phyloP scores from a whole-genome alignment of 257 asterid species.

The Paulownia fortunei region DNA sequence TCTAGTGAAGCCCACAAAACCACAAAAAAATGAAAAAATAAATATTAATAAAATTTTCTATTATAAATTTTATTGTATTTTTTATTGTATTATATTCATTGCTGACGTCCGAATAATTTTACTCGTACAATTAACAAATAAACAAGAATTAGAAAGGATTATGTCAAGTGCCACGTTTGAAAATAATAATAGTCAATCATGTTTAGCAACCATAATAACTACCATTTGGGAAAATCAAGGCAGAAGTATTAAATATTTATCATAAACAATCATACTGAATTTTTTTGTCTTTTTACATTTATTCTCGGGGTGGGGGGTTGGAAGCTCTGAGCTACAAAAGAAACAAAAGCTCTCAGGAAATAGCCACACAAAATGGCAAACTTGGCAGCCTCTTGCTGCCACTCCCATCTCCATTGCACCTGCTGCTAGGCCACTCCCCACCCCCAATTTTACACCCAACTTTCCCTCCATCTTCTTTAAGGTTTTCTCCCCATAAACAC shows the following conservation, averaged over 20 bases:
- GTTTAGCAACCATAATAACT: slow-evolving; percentile 51
- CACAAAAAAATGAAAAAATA: neutral
- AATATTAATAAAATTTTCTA: neutral
- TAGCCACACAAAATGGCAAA: slow-evolving; percentile 58
- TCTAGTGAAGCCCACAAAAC: neutral
- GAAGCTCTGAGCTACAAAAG: slow-evolving; percentile 26
- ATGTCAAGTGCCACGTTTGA: neutral
- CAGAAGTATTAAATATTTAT: neutral
- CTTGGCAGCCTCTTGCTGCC: slow-evolving; percentile 44
- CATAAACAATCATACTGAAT: neutral
- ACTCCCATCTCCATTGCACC: slow-evolving; percentile 59
- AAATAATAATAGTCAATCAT: neutral
- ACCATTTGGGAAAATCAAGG: slow-evolving; percentile 19
- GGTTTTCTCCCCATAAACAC: neutral
- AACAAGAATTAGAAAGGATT: too few relatives aligned
- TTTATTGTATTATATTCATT: too few relatives aligned
- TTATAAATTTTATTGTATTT: neutral
- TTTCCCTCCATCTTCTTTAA: slow-evolving; percentile 32
- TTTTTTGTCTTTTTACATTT: neutral
- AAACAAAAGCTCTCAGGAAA: slow-evolving; percentile 44
- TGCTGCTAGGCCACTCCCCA: slow-evolving; percentile 41
- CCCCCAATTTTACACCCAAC: slow-evolving; percentile 35
- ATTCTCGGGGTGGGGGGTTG: too few relatives aligned
- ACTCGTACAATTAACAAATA: too few relatives aligned
- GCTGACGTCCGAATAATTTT: too few relatives aligned